Conservation (phyloP, 352 stramenopile genomes). For the Albugo laibachii region DNA sequence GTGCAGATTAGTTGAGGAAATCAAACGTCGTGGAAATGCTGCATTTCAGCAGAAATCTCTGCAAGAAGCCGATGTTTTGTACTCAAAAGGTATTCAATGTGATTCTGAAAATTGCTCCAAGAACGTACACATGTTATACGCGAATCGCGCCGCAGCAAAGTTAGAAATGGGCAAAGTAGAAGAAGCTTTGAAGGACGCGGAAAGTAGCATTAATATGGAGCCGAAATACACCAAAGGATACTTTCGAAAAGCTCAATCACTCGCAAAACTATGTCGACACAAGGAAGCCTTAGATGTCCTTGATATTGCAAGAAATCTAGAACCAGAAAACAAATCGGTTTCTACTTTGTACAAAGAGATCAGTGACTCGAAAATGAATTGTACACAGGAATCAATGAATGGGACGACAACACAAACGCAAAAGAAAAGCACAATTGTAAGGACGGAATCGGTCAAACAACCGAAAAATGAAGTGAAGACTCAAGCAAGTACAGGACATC, state of each 20-base stretch:
- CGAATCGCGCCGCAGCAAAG: constrained; percentile 77
- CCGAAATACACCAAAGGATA: constrained; percentile 57
- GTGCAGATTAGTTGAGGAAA: constrained; percentile 53
- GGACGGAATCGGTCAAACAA: constrained; percentile 22
- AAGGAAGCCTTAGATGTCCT: constrained; percentile 40
- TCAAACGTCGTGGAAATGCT: constrained; percentile 76
- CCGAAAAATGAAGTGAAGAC: constrained; percentile 1
- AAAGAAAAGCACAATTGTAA: constrained; percentile 30
- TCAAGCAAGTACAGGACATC: background rate
- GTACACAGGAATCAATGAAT: constrained; percentile 2
- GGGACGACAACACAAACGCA: constrained; percentile 16
- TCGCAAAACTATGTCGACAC: constrained; percentile 47
- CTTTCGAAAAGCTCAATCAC: constrained; percentile 65
- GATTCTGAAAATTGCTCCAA: constrained; percentile 23
- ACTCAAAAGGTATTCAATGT: constrained; percentile 86
- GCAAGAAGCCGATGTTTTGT: constrained; percentile 90
- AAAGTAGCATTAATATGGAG: constrained; percentile 36
- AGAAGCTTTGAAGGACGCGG: constrained; percentile 42
- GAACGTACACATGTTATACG: constrained; percentile 72
- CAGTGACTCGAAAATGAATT: constrained; percentile 20
- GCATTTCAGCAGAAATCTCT: constrained; percentile 68
- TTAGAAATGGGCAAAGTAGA: constrained; percentile 56
- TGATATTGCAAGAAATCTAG: constrained; percentile 31
- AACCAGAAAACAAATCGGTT: constrained; percentile 59
- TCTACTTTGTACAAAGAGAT: constrained; percentile 36